Base-by-base conservation (phyloP, 331 rosid genomes). In the Erythrophleum ivorense region DNA sequence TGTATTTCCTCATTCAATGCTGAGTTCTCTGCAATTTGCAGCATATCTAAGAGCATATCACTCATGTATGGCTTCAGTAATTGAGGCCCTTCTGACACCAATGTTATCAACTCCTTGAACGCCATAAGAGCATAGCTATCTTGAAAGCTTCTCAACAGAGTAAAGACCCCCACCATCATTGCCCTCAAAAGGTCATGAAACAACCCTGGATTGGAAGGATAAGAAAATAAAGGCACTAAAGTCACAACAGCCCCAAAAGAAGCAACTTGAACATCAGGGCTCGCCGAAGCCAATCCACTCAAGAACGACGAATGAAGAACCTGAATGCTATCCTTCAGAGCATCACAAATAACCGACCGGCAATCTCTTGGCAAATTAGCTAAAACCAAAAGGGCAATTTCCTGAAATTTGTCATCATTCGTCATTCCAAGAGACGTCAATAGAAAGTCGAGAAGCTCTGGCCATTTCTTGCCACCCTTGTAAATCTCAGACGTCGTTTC, bases 121-220 rank as follows among this genome's bases (percentile, higher is more conserved):
- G 90, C 88, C 36, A 16, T 80, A 11, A 33, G 66, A 55, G 71
- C 82, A 67, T 85, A 34, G 12, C 60, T 60, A 1, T n/a, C 65
- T 9, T 82, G 83, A 45, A 3, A 76, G 13, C 80, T 64, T 8
- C 80, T 81, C 55, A 85, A n/a, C 21, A 87, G 71, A 18, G 78
- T 1, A 45, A 87, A 87, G 2, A 82, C 74, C 5, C 59, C 83
- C 18, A 82, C 77, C 90, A 87, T 85, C 77, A 85, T 29, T 19
- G 81, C 85, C 40, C 90, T 71, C 13, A 87, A 19, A 36, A 82
- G 73, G 9, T 85, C 86, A 64, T 85, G 90, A 48, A 87, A 87
- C 21, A 65, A 3, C 15, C 64, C 45, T 0, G 36, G 63, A 16
- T 49, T 21, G 6, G 76, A 19, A 9, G 78, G 71, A 5, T 87